Evolutionary conservation across 768 basidiomycete species (phyloP), one percentile per base, ranked within the genome.

Genomic region (Termitomyces bulborhizus): DNA sequence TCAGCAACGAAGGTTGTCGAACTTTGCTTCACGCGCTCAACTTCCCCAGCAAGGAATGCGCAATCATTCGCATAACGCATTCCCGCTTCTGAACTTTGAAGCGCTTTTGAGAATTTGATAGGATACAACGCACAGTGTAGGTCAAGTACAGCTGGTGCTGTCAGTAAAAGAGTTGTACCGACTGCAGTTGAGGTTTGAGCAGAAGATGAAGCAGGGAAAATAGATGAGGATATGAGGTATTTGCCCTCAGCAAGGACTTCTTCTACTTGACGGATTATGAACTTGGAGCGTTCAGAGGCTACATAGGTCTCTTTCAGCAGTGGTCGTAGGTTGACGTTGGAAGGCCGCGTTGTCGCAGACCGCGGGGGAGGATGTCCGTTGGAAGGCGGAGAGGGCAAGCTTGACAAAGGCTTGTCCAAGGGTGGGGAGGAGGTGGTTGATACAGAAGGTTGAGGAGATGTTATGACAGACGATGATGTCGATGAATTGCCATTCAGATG

Each of bases 41-140:
- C 66, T 60, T 86, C 79, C 21, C 70, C 68, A 31, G 75, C 76
- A 27, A 95, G 76, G 65, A 86, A 90, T 21, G 79, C 62, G 60
- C 85, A 91, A 58, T 95, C 88, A 66, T 97, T 97, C 16, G 90
- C 84, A 65, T 88, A 88, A 47, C 82, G 81, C 79, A 96, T 85
- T 1, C 79, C 74, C 27, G 75, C 69, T 18, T 81, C 81, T 9
- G 85, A 72, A 0, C 77, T 71, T 37, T 75, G 65, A 31, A 89
- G 68, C 44, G 75, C 71, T 37, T 72, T 62, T 0, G 73, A 68
- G 56, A 82, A 83, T 34, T 76, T 76, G 37, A 88, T 76, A 12
- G 91, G 91, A 65, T 89, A 84, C 26, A 97, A 66, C 1, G 90
- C 90, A 43, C 88, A 80, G 69, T 85, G 89, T 8, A 97, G 71